Percentiles rank a stretch among this genome's conserved stretches.
These are phyloP conservation scores for Berkeleyomyces basicola DNA, from an alignment of 2,329 filamentous ascomycete species.

Conservation along the genomic window DNA sequence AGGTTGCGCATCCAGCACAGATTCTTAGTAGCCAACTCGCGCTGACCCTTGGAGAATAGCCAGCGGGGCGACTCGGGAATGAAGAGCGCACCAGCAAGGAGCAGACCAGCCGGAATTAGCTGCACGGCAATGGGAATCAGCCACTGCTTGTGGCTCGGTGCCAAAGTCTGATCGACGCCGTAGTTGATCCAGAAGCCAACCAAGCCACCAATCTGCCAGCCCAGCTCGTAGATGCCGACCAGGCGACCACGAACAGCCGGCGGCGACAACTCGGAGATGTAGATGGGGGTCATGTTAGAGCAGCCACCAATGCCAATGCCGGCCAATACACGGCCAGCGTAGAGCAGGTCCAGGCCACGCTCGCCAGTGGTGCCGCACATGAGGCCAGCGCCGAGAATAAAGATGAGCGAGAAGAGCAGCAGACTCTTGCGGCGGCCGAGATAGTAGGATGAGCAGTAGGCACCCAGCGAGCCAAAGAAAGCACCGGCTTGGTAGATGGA, in stretches of 20 bases:
- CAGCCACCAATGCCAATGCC: slow-evolving; percentile 46
- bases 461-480: slow-evolving; percentile 62
- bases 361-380: slow-evolving; percentile 37
- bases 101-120: slow-evolving; percentile 47
- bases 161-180: slow-evolving; percentile 52
- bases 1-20: slow-evolving; percentile 51
- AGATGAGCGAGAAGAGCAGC: slow-evolving; percentile 42
- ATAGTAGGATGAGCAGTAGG: slow-evolving; percentile 49
- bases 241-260: slow-evolving; percentile 47
- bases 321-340: slow-evolving; percentile 45
- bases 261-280: slow-evolving; percentile 43
- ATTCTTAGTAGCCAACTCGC: slow-evolving; percentile 39
- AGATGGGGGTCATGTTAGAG: slow-evolving; percentile 47
- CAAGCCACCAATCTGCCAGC: slow-evolving; percentile 46
- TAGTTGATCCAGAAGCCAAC: slow-evolving; percentile 53
- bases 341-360: slow-evolving; percentile 46
- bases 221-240: slow-evolving; percentile 50
- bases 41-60: slow-evolving; percentile 45
- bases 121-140: slow-evolving; percentile 46
- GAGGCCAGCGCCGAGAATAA: slow-evolving; percentile 48
- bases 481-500: slow-evolving; percentile 65
- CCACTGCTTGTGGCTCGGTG: slow-evolving; percentile 56
- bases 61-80: slow-evolving; percentile 54
- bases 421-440: slow-evolving; percentile 51
- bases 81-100: slow-evolving; percentile 45